phyloP scores from a whole-genome alignment of 345 rosid genomes.

The Aquilaria malaccensis region DNA sequence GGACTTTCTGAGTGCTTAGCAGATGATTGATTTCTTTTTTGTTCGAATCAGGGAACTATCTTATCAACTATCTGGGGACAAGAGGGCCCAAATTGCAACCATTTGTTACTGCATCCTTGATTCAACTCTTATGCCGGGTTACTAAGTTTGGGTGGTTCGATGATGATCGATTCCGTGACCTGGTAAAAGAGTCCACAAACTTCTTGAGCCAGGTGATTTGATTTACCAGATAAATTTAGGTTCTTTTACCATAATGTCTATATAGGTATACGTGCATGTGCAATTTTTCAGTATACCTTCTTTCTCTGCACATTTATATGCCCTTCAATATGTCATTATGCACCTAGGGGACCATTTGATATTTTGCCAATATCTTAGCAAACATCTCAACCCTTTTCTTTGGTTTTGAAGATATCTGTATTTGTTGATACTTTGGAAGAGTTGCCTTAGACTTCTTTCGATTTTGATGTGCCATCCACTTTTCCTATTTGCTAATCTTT shows the following conservation, averaged over 20 bases:
- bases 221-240: constrained; percentile 1
- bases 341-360: no score
- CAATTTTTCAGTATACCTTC: neutral
- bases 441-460: no score
- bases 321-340: no score
- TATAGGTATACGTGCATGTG: no score
- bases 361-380: no score
- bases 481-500: no score
- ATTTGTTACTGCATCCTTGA: constrained; percentile 78
- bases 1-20: neutral
- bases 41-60: constrained; percentile 52
- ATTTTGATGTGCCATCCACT: no score
- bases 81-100: constrained; percentile 88
- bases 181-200: constrained; percentile 74
- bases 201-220: constrained; percentile 80
- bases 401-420: no score
- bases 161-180: constrained; percentile 85
- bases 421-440: no score
- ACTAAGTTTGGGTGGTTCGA: constrained; percentile 99
- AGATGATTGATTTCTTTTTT: neutral
- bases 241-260: constrained; percentile 12
- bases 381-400: no score
- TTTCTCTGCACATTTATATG: no score
- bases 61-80: constrained; percentile 78
- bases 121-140: constrained; percentile 85